Evolutionary conservation across 768 basidiomycete genomes (phyloP).

Genomic region (Hygrocybe punicea): DNA sequence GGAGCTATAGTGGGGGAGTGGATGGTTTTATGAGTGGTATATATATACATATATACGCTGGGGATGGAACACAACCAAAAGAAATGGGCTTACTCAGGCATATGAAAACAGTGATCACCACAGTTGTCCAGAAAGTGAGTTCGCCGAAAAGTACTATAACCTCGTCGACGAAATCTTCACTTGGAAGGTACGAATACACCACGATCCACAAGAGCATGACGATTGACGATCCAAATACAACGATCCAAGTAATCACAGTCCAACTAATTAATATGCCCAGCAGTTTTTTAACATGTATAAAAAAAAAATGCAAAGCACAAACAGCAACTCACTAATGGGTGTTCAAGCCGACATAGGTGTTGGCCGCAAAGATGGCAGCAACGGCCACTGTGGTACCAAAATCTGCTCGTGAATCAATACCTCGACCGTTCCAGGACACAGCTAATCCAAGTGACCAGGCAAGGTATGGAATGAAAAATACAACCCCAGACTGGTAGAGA

Average conservation of each 20-base stretch:
- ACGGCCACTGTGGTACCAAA: slow-evolving; percentile 91
- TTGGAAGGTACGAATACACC: slow-evolving; percentile 78
- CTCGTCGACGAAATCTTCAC: slow-evolving; percentile 69
- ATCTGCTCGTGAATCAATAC: slow-evolving; percentile 77
- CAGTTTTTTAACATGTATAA: slow-evolving; percentile 16
- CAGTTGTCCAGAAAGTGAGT: slow-evolving; percentile 79
- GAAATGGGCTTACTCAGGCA: slow-evolving; percentile 59
- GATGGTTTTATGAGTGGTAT: neutral
- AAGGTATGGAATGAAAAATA: slow-evolving; percentile 83
- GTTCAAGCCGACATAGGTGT: slow-evolving; percentile 85
- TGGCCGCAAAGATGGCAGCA: slow-evolving; percentile 83
- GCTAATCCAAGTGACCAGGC: slow-evolving; percentile 64
- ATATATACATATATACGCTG: too few relatives aligned
- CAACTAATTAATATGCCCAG: slow-evolving; percentile 46
- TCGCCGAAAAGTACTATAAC: slow-evolving; percentile 71
- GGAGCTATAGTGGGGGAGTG: slow-evolving; percentile 51
- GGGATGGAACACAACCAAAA: neutral
- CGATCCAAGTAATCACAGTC: slow-evolving; percentile 82
- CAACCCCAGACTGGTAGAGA: slow-evolving; percentile 83
- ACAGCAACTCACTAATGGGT: slow-evolving; percentile 85
- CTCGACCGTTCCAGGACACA: slow-evolving; percentile 73
- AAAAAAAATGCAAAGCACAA: slow-evolving; percentile 19
- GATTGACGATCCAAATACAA: slow-evolving; percentile 74
- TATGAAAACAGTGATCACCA: slow-evolving; percentile 63
- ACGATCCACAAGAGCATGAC: slow-evolving; percentile 85